A percentile compares a stretch with the other conserved stretches of the same genome.
phyloP scores from a whole-genome alignment of 2,329 filamentous ascomycete species.

The Trichoderma gracile region DNA sequence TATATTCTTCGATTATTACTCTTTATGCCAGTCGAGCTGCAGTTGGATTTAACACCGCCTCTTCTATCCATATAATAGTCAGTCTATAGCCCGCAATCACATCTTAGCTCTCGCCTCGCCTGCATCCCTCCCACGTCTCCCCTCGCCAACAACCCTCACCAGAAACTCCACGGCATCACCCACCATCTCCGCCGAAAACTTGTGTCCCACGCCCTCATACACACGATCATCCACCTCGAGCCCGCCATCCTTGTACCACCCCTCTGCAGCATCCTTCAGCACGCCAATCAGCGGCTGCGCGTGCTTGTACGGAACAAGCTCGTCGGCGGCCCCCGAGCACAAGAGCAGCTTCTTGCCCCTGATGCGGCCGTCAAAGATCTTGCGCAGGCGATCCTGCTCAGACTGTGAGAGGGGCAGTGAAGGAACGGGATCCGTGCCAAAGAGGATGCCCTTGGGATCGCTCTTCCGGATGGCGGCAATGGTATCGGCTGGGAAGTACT shows the following conservation, averaged over 20 bases:
- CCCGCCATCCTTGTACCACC: conserved; percentile 57
- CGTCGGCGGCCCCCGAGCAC: conserved; percentile 67
- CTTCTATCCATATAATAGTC: background rate
- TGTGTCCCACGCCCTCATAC: conserved; percentile 68
- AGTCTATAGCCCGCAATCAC: background rate
- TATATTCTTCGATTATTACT: no score
- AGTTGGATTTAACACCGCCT: no score
- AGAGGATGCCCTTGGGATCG: conserved; percentile 76
- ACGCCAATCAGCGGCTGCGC: conserved; percentile 62
- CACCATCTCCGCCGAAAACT: conserved; percentile 68
- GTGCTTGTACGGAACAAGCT: conserved; percentile 68
- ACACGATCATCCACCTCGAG: conserved; percentile 64
- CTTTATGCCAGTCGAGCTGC: no score
- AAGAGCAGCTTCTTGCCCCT: conserved; percentile 64
- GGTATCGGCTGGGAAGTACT: conserved; percentile 72
- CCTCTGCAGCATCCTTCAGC: conserved; percentile 55
- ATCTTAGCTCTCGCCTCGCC: conserved; percentile 35
- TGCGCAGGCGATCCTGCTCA: conserved; percentile 47
- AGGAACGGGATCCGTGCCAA: conserved; percentile 51
- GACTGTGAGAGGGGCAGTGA: conserved; percentile 36
- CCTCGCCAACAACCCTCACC: conserved; percentile 45
- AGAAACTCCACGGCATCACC: conserved; percentile 66
- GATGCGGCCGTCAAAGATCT: conserved; percentile 51
- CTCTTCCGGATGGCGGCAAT: conserved; percentile 61
- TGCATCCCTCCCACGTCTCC: conserved; percentile 30